These are phyloP conservation scores for Candida ulmi DNA, from an alignment of 805 yeast genomes.

Conservation along the genomic window DNA sequence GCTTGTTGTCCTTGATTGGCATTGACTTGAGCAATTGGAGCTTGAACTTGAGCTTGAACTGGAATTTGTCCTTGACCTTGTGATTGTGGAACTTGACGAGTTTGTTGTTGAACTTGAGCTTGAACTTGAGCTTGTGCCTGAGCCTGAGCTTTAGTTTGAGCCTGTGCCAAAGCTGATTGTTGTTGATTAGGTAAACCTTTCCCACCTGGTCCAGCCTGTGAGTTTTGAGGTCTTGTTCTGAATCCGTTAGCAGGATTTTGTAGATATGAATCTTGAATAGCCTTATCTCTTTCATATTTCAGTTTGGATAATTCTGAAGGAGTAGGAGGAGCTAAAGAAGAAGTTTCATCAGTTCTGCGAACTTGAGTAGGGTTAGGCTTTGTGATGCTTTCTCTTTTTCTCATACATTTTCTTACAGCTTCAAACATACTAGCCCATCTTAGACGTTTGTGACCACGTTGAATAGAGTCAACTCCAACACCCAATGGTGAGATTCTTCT, in stretches of 20 bases:
- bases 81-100: neutral
- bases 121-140: slow-evolving; percentile 19
- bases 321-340: slow-evolving; percentile 53
- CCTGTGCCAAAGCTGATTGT: neutral
- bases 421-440: slow-evolving; percentile 98
- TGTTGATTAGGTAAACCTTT: neutral
- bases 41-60: slow-evolving; percentile 1
- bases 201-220: neutral
- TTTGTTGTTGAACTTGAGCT: slow-evolving; percentile 1
- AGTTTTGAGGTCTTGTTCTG: slow-evolving; percentile 6
- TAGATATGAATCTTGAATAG: slow-evolving; percentile 69
- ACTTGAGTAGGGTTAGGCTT: slow-evolving; percentile 46
- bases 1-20: slow-evolving; percentile 7
- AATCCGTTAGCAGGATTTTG: slow-evolving; percentile 27
- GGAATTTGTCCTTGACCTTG: slow-evolving; percentile 1
- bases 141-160: slow-evolving; percentile 25
- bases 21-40: neutral
- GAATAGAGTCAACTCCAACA: slow-evolving; percentile 88
- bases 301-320: slow-evolving; percentile 81
- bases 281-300: slow-evolving; percentile 81
- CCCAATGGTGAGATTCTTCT: slow-evolving; percentile 89
- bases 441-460: slow-evolving; percentile 83
- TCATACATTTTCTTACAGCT: slow-evolving; percentile 84
- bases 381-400: slow-evolving; percentile 77
- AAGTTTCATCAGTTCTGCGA: slow-evolving; percentile 31